Base-by-base conservation (phyloP, 208 protist species). In the Sergeia podlipaevii region DNA sequence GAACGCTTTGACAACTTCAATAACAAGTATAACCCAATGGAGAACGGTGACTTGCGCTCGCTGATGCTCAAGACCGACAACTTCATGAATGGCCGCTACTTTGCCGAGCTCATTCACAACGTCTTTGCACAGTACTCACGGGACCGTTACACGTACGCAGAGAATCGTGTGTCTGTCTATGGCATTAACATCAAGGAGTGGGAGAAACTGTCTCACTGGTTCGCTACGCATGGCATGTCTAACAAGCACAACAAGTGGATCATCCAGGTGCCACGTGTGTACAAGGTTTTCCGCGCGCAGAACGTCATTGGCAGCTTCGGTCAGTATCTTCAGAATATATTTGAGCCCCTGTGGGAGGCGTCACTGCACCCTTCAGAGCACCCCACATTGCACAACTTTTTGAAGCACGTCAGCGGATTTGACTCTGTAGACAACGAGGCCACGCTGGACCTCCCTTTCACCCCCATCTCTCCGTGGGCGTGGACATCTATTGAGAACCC, bases 1-100 rank as follows among this genome's bases (percentile, higher is more conserved):
- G 96, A 99, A 43, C 92, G 98, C 47, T 99, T 99, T 80, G 98
- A 99, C 74, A 98, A 97, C 65, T 99, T 99, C 78, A 99, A 99
- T 72, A 87, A 97, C 74, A 98, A 98, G 70, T 99, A 99, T 84
- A 98, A 98, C 71, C 97, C 97, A 13, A 90, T 97, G 70, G 97
- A 97, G 21, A 90, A 92, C 55, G 77, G 77, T 15, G 82, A 96
- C 39, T 64, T 99, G 18, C 89, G 97, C 41, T 96, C 96, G 18
- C 88, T 99, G 38, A 94, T 99, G 69, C 82, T 99, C 33, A 99
- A 99, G 77, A 98, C 97, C 7, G 96, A 99, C 69, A 99, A 99
- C 80, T 85, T 97, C 51, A 97, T 99, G 77, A 91, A 97, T 36
- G 95, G 97, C 30, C 85, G 93, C 47, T 99, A 98, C 74, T 97